These are phyloP conservation scores for Diplotaxis tenuifolia DNA, from an alignment of 345 rosid species.

Conservation along the genomic window DNA sequence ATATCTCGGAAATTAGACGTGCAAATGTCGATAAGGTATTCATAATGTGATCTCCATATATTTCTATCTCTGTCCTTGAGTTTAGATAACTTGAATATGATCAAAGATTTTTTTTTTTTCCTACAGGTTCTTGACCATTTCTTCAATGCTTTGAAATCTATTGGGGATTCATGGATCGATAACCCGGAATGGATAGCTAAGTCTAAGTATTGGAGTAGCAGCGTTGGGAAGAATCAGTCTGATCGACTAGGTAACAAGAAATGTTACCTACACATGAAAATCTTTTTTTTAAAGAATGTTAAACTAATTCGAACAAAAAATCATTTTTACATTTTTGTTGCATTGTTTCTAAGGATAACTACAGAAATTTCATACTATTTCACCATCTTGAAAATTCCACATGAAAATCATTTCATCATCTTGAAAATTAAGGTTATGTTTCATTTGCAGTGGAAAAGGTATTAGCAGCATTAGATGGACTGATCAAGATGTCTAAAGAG, in stretches of 20 bases:
- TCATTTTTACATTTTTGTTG: too few species aligned
- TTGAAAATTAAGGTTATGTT: neutral
- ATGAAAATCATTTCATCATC: neutral
- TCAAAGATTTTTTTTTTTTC: slow-evolving; percentile 8
- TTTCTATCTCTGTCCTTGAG: neutral
- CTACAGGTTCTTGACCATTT: slow-evolving; percentile 55
- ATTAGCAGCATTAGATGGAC: slow-evolving; percentile 54
- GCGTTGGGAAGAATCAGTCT: slow-evolving; percentile 40
- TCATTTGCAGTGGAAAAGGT: slow-evolving; percentile 50
- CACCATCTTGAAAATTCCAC: too few species aligned
- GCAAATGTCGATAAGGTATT: slow-evolving; percentile 54
- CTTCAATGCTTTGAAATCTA: slow-evolving; percentile 49
- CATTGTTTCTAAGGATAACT: too few species aligned
- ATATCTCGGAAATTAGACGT: slow-evolving; percentile 44
- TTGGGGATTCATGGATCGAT: slow-evolving; percentile 67
- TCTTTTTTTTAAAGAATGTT: too few species aligned
- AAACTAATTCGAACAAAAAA: too few species aligned
- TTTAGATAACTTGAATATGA: slow-evolving; percentile 11
- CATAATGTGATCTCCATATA: neutral
- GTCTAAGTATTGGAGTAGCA: slow-evolving; percentile 38
- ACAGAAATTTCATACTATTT: too few species aligned
- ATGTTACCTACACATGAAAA: neutral
- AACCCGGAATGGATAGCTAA: slow-evolving; percentile 53
- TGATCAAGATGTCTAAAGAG: slow-evolving; percentile 54
- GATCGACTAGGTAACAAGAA: slow-evolving; percentile 49